Evolutionary conservation across 345 rosid species (phyloP).

Genomic region (Syzygium oleosum): DNA sequence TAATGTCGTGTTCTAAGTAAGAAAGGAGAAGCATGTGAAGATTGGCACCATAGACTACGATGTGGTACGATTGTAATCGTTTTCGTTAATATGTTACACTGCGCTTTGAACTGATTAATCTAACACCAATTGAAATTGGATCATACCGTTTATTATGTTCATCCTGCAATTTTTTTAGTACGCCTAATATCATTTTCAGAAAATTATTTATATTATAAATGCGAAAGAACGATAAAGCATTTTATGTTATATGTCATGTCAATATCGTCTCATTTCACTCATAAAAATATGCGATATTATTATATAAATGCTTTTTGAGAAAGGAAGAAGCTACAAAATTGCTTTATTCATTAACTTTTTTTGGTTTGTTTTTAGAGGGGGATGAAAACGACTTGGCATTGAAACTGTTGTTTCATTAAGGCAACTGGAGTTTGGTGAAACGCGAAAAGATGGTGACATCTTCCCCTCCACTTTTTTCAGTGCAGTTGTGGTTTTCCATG

Average conservation of each 20-base stretch:
- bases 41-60: not conserved
- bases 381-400: not conserved
- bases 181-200: not conserved
- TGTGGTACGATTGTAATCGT: not conserved
- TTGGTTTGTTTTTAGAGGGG: not conserved
- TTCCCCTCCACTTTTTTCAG: not conserved
- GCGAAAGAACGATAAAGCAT: not conserved
- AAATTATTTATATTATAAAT: not conserved
- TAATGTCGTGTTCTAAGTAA: not conserved
- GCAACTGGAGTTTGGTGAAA: not conserved
- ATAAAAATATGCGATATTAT: not conserved
- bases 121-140: not conserved
- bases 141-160: not conserved
- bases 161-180: not conserved
- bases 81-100: not conserved
- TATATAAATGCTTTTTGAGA: not conserved
- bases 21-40: not conserved
- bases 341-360: not conserved
- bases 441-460: not conserved
- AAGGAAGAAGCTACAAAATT: not conserved
- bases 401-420: not conserved
- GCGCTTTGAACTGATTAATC: not conserved
- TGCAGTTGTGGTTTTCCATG: constrained; percentile 9
- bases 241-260: too few relatives aligned
- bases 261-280: too few relatives aligned